Percentiles rank a stretch among this genome's conserved stretches.
phyloP scores from a whole-genome alignment of 2,329 filamentous ascomycete genomes.

The Fusarium nematophilum region DNA sequence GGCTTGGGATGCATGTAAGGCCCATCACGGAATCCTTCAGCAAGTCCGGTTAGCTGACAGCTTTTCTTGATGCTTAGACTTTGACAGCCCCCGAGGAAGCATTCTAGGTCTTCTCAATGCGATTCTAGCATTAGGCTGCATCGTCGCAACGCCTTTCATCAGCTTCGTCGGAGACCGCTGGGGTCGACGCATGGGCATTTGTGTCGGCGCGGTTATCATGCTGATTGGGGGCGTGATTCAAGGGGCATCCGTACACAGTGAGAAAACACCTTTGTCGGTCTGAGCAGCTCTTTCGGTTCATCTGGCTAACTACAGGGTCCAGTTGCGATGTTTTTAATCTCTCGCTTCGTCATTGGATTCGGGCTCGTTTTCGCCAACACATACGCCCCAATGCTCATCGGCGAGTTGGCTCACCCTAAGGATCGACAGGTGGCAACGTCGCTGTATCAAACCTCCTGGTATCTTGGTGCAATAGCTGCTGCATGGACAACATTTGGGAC shows the following conservation, averaged over 20 bases:
- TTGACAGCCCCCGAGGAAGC: conserved; percentile 44
- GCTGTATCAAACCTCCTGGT: conserved; percentile 62
- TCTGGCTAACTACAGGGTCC: neutral
- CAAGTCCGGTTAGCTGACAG: neutral
- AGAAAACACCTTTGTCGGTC: neutral
- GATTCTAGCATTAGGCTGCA: conserved; percentile 58
- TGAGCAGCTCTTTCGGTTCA: no score
- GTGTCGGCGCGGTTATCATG: conserved; percentile 46
- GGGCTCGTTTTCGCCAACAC: conserved; percentile 64
- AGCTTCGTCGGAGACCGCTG: conserved; percentile 43
- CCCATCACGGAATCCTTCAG: no score
- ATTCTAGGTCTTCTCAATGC: conserved; percentile 42
- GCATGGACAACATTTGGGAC: conserved; percentile 58
- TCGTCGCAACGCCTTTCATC: conserved; percentile 47
- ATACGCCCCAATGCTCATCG: conserved; percentile 63
- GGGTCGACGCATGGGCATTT: conserved; percentile 44
- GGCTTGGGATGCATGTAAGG: conserved; percentile 30
- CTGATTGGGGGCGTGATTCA: conserved; percentile 50
- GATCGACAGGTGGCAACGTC: conserved; percentile 64
- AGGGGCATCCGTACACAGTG: conserved; percentile 47
- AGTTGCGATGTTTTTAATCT: conserved; percentile 64
- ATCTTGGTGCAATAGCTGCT: conserved; percentile 56
- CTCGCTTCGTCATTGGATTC: conserved; percentile 64
- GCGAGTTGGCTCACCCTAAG: conserved; percentile 64
- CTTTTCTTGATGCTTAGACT: neutral